Percentiles rank a stretch among this genome's conserved stretches.
These are phyloP conservation scores for Trichophyton equinum DNA, from an alignment of 2,329 filamentous ascomycete genomes.

Conservation along the genomic window DNA sequence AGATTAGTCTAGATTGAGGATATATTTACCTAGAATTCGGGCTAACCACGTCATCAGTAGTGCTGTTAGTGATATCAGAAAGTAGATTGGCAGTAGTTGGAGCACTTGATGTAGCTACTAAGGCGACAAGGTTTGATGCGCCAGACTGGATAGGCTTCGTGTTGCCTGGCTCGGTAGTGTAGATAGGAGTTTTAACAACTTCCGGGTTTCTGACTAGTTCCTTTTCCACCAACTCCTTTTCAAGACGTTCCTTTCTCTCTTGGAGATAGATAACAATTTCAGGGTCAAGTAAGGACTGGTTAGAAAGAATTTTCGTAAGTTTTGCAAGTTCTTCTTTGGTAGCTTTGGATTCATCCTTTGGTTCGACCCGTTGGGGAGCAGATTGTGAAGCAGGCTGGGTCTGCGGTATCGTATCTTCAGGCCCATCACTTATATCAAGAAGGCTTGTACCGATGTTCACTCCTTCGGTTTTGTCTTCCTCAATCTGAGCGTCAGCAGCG, in stretches of 20 bases:
- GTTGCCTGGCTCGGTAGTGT: background rate
- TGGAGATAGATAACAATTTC: background rate
- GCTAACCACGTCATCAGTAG: background rate
- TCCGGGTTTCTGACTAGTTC: background rate
- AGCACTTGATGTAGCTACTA: background rate
- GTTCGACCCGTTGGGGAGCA: background rate
- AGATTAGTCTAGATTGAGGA: background rate
- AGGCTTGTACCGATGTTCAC: background rate
- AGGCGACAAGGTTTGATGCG: background rate
- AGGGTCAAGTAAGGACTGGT: background rate
- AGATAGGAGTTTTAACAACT: background rate
- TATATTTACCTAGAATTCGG: background rate
- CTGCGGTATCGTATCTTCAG: background rate
- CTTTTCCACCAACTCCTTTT: background rate
- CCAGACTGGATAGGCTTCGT: background rate
- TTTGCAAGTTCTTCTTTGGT: background rate
- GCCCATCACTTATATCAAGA: slow-evolving; percentile 3
- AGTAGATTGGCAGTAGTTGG: background rate
- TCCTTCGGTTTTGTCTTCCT: background rate
- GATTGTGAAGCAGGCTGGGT: background rate
- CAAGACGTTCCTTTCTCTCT: background rate
- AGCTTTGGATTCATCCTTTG: background rate
- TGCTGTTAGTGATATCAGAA: background rate
- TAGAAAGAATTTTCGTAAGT: background rate
- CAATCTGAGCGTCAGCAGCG: background rate